Conservation (phyloP, 2,329 filamentous ascomycete species). For the Fusarium sp. region DNA sequence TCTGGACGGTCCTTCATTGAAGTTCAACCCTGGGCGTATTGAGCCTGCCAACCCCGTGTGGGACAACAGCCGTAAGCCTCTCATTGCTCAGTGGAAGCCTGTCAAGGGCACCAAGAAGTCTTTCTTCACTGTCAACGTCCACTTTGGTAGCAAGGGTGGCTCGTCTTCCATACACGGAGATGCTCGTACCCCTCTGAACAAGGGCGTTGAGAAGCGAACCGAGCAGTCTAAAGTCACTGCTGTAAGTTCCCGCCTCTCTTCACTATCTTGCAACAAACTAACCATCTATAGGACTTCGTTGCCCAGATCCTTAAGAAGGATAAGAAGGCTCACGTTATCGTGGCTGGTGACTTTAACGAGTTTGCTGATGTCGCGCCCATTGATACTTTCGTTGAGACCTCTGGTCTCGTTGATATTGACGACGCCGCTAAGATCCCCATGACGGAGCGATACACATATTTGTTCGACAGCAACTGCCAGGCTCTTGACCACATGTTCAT, state of each 20-base stretch:
- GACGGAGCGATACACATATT: slow-evolving; percentile 76
- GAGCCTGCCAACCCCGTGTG: slow-evolving; percentile 72
- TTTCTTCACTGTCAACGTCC: slow-evolving; percentile 80
- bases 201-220: slow-evolving; percentile 67
- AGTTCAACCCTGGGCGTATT: slow-evolving; percentile 76
- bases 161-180: slow-evolving; percentile 74
- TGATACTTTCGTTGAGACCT: slow-evolving; percentile 63
- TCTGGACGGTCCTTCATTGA: slow-evolving; percentile 66
- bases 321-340: slow-evolving; percentile 67
- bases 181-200: slow-evolving; percentile 73
- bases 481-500: slow-evolving; percentile 78
- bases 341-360: slow-evolving; percentile 79
- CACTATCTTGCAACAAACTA: background rate
- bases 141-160: slow-evolving; percentile 75
- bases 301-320: slow-evolving; percentile 68
- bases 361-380: slow-evolving; percentile 73
- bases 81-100: slow-evolving; percentile 74
- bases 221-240: slow-evolving; percentile 70
- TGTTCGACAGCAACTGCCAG: slow-evolving; percentile 77
- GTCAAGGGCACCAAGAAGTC: slow-evolving; percentile 62
- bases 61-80: slow-evolving; percentile 72
- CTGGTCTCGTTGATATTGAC: slow-evolving; percentile 71
- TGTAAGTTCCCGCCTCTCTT: slow-evolving; percentile 52
- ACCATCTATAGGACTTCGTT: slow-evolving; percentile 61
- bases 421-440: slow-evolving; percentile 64